Percentiles rank a stretch among this genome's conserved stretches.
These are phyloP conservation scores for Haplosporangium gracile DNA, from an alignment of 192 early-diverging fungal genomes.

Conservation along the genomic window DNA sequence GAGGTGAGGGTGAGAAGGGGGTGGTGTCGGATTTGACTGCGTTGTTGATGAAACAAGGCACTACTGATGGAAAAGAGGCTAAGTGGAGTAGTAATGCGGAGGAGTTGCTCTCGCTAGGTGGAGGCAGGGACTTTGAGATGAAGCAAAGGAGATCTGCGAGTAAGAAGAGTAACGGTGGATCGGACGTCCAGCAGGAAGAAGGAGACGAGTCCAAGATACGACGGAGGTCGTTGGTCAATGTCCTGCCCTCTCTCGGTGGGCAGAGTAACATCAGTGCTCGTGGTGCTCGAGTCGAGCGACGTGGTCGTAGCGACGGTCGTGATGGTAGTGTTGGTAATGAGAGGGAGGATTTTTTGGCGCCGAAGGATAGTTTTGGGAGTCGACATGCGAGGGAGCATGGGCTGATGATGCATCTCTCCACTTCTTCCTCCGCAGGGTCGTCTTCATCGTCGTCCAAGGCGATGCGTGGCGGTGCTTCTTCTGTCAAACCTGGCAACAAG, in stretches of 20 bases:
- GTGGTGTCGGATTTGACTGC: background rate
- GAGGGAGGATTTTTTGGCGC: too few species aligned
- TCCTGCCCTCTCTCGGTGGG: background rate
- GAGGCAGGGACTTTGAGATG: background rate
- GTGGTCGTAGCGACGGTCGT: background rate
- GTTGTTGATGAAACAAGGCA: background rate
- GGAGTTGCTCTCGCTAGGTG: background rate
- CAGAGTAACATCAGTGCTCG: background rate
- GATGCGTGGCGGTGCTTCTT: background rate
- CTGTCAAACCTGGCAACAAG: background rate
- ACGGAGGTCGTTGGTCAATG: slow-evolving; percentile 31
- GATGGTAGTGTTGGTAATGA: background rate
- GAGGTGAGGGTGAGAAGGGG: background rate
- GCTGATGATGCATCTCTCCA: slow-evolving; percentile 30
- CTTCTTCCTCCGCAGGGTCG: background rate
- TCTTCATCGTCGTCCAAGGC: background rate
- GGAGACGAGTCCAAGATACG: background rate
- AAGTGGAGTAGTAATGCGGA: background rate
- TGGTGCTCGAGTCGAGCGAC: background rate
- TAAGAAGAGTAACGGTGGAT: background rate
- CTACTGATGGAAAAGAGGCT: background rate
- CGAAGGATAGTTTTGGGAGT: slow-evolving; percentile 19
- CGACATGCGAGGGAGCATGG: slow-evolving; percentile 36
- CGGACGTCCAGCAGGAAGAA: background rate
- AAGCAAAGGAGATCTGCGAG: background rate